Percentiles rank a stretch among this genome's conserved stretches.
phyloP scores from a whole-genome alignment of 73 alveolate species.

The Uronychia binucleata region DNA sequence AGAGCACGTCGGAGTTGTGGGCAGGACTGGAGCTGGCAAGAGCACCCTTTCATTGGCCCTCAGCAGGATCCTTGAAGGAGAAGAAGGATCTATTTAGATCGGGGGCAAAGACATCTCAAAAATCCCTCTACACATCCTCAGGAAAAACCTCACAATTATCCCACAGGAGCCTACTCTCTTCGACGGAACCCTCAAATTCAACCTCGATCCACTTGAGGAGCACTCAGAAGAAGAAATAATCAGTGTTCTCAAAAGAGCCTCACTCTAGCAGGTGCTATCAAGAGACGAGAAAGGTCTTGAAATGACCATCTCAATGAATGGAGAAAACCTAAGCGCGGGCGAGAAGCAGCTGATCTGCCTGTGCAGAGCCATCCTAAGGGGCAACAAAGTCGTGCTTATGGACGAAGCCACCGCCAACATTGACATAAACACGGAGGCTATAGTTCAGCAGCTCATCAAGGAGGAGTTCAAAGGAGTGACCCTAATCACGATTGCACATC shows the following conservation, averaged over 20 bases:
- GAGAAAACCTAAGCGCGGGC: slow-evolving; percentile 92
- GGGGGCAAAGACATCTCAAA: slow-evolving; percentile 86
- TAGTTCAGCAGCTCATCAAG: slow-evolving; percentile 75
- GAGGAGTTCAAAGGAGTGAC: slow-evolving; percentile 81
- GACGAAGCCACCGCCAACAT: slow-evolving; percentile 98
- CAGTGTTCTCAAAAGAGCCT: slow-evolving; percentile 70
- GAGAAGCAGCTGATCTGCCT: slow-evolving; percentile 93
- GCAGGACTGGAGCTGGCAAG: slow-evolving; percentile 97
- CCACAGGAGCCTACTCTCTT: slow-evolving; percentile 95
- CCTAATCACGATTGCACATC: slow-evolving; percentile 91
- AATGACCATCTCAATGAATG: slow-evolving; percentile 82
- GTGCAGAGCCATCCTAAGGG: slow-evolving; percentile 82
- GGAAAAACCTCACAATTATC: slow-evolving; percentile 88
- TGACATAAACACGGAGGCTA: slow-evolving; percentile 89
- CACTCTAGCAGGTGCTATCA: slow-evolving; percentile 68
- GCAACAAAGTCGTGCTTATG: slow-evolving; percentile 62
- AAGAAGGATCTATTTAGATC: slow-evolving; percentile 70
- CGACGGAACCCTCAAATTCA: slow-evolving; percentile 91
- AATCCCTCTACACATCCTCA: slow-evolving; percentile 72
- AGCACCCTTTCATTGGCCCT: slow-evolving; percentile 85
- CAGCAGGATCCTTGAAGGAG: slow-evolving; percentile 90
- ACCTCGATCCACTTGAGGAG: slow-evolving; percentile 89
- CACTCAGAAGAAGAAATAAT: slow-evolving; percentile 69
- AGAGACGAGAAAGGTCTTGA: slow-evolving; percentile 74
- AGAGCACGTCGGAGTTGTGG: slow-evolving; percentile 94